Base-by-base conservation (phyloP, 768 basidiomycete species). In the Russula sp. region DNA sequence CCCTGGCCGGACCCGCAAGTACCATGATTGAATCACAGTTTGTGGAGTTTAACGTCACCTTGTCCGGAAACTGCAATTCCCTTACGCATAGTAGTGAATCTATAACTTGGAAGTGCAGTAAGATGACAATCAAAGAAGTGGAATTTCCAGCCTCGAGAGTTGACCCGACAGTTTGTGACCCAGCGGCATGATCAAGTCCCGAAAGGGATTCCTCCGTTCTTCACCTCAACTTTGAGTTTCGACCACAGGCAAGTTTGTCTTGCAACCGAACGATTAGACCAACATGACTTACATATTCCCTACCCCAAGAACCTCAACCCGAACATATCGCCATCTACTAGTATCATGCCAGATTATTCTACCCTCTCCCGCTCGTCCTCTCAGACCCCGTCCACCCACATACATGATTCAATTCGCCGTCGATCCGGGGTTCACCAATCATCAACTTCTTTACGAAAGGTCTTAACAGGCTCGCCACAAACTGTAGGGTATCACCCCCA, bases 331-430 rank as follows among this genome's bases (percentile, higher is more conserved):
- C 10, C 39, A 2, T 18, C 6, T 18, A 16, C 3, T 32, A 2
- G 3, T 48, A 27, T 9, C 40, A 64, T 60, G 58, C 63, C 53
- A 27, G 40, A 60, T 42, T 64, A 55, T 13, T 20, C 63, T 39
- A 40, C 39, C 39, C 53, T 59, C 32, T 27, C 18, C 13, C 58
- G 4, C 54, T 22, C 63, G 1, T 60, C 63, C 6, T 37, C 58
- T 45, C 63, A 54, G 34, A 20, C 13, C 32, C 40, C 45, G 5
- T 55, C 57, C 34, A 44, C 53, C 18, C 40, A 45, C 11, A 39
- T 40, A 2, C 40, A 64, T 27, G 16, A n/a, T 0, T 55, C 63
- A 32, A 60, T 50, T 5, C 63, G 63, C 6, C 63, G 10, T 60
- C 63, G 63, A 10, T 51, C 63, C 7, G 42, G 63, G 5, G 20